phyloP scores from a whole-genome alignment of 345 rosid species.

The Gossypioides kirkii region DNA sequence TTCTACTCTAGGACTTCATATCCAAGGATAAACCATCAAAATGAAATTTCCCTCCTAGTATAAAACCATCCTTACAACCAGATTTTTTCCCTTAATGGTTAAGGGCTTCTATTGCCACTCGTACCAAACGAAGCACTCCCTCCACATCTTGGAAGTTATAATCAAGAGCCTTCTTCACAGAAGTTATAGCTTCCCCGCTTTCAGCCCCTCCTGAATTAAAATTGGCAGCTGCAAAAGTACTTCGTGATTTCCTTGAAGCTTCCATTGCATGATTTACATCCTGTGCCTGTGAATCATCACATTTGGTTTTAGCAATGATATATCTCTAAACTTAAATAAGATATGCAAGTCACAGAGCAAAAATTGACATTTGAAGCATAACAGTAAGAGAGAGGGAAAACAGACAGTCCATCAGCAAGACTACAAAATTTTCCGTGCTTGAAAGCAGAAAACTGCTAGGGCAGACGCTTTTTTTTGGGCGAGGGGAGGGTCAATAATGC shows the following conservation, averaged over 20 bases:
- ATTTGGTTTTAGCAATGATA: constrained; percentile 1
- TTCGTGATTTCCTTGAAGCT: constrained; percentile 82
- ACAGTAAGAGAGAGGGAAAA: neutral
- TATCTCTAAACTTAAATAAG: neutral
- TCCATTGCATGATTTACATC: constrained; percentile 85
- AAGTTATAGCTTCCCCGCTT: constrained; percentile 49
- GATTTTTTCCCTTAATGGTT: constrained; percentile 36
- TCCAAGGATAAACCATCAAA: constrained; percentile 17
- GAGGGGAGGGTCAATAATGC: no score
- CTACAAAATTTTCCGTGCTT: neutral
- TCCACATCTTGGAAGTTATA: constrained; percentile 90
- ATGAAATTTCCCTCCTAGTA: constrained; percentile 15
- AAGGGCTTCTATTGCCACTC: constrained; percentile 78
- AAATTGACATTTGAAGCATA: neutral
- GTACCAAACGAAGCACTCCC: constrained; percentile 67
- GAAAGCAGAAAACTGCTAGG: no score
- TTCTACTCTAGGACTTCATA: constrained; percentile 8
- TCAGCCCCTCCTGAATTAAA: constrained; percentile 46
- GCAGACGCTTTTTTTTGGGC: no score
- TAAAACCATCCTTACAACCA: constrained; percentile 11
- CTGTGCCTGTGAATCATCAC: constrained; percentile 53
- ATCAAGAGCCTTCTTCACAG: constrained; percentile 83
- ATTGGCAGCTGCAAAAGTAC: constrained; percentile 59
- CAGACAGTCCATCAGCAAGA: neutral
- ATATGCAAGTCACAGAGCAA: neutral